These are phyloP conservation scores for Crotalaria pallida DNA, from an alignment of 306 rosid species.

Conservation along the genomic window DNA sequence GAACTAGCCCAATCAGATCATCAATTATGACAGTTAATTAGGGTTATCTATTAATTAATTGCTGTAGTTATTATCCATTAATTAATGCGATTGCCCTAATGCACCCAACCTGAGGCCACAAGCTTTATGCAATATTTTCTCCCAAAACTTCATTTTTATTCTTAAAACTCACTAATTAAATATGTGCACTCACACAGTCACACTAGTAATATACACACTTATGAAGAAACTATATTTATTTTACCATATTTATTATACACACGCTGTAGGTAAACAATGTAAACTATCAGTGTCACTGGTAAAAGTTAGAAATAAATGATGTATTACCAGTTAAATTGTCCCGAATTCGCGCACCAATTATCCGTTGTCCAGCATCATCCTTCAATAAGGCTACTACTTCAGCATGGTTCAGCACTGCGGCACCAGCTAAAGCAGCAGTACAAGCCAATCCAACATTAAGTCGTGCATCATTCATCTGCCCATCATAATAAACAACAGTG, in stretches of 20 bases:
- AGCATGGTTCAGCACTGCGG: constrained; percentile 95
- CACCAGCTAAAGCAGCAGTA: constrained; percentile 96
- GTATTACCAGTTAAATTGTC: constrained; percentile 74
- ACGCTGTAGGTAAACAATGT: neutral
- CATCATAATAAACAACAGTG: constrained; percentile 94
- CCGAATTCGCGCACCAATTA: constrained; percentile 80
- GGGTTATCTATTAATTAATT: too few species aligned
- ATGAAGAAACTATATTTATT: neutral
- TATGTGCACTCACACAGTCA: neutral
- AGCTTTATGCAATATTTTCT: too few species aligned
- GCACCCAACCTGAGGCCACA: too few species aligned
- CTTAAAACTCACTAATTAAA: neutral
- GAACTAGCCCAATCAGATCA: too few species aligned
- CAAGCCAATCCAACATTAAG: constrained; percentile 92
- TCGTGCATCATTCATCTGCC: constrained; percentile 97
- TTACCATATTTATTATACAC: neutral
- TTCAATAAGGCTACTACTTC: constrained; percentile 80
- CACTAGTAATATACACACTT: constrained; percentile 3
- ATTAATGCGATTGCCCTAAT: too few species aligned
- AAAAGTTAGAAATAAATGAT: constrained; percentile 2
- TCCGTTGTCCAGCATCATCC: constrained; percentile 62
- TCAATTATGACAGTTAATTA: too few species aligned
- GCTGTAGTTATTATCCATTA: too few species aligned
- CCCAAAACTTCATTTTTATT: neutral
- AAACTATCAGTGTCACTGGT: neutral